phyloP scores from a whole-genome alignment of 805 yeast species.

The Starmerella roubikii region DNA sequence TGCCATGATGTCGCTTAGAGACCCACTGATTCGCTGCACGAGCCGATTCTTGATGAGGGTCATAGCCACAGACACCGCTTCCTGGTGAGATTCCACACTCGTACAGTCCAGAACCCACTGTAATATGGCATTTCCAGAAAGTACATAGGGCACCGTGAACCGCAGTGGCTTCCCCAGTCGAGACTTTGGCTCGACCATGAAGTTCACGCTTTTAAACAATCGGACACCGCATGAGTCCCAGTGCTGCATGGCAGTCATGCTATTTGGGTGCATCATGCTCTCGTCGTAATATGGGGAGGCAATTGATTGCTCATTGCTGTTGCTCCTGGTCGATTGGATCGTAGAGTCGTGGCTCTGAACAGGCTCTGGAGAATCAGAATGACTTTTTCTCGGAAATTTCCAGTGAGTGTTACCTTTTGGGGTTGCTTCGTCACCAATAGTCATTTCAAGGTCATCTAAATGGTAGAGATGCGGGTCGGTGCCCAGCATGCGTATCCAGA shows the following conservation, averaged over 20 bases:
- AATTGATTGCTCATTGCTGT: no score
- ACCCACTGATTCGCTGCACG: constrained; percentile 12
- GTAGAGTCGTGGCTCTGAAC: no score
- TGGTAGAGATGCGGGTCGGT: constrained; percentile 54
- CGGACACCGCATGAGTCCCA: constrained; percentile 61
- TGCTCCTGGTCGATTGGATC: not conserved
- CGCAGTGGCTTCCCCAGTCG: constrained; percentile 15
- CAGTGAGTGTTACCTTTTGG: no score
- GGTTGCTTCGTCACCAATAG: not conserved
- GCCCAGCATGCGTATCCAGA: constrained; percentile 56
- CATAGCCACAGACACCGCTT: constrained; percentile 15
- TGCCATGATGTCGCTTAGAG: constrained; percentile 1
- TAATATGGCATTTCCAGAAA: constrained; percentile 62
- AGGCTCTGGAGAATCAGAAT: not conserved
- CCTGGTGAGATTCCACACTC: constrained; percentile 37
- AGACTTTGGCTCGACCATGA: constrained; percentile 15
- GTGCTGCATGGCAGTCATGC: constrained; percentile 69
- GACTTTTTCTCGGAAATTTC: not conserved
- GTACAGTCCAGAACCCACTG: constrained; percentile 92
- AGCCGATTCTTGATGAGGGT: constrained; percentile 26
- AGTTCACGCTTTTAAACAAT: constrained; percentile 34
- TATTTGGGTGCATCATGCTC: constrained; percentile 78
- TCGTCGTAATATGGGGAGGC: constrained; percentile 51
- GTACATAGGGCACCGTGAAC: constrained; percentile 31
- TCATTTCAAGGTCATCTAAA: not conserved